A percentile compares a stretch with the other conserved stretches of the same genome.
phyloP scores from a whole-genome alignment of 2,329 filamentous ascomycete genomes.

The Verticillium longisporum region DNA sequence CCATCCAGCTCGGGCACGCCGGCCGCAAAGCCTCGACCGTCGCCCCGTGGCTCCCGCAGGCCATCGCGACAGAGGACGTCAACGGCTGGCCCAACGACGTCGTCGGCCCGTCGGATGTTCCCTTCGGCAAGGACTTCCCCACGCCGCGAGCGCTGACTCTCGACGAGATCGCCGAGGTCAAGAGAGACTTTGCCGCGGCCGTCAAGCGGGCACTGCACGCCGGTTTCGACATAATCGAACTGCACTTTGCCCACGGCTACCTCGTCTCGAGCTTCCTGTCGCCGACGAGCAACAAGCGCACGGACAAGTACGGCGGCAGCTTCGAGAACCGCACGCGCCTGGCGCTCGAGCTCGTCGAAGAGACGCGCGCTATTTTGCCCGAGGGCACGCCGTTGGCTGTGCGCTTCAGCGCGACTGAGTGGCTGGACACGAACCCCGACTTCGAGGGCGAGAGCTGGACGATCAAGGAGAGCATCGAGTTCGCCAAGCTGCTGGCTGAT shows the following conservation, averaged over 20 bases:
- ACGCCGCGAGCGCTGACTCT: conserved; percentile 58
- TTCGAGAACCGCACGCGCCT: conserved; percentile 68
- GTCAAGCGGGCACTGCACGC: conserved; percentile 51
- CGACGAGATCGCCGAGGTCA: conserved; percentile 58
- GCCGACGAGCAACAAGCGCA: conserved; percentile 63
- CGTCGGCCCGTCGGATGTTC: conserved; percentile 34
- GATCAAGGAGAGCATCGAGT: conserved; percentile 51
- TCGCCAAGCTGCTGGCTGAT: conserved; percentile 58
- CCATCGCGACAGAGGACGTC: conserved; percentile 37
- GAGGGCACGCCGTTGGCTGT: conserved; percentile 64
- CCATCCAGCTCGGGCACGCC: conserved; percentile 69
- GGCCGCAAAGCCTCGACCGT: conserved; percentile 55
- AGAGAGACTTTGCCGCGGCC: conserved; percentile 50
- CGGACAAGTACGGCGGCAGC: conserved; percentile 59
- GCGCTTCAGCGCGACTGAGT: conserved; percentile 69
- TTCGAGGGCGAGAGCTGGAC: conserved; percentile 59
- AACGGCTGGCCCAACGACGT: conserved; percentile 48
- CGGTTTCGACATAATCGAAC: conserved; percentile 63
- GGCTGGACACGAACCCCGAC: conserved; percentile 56
- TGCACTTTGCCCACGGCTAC: conserved; percentile 77
- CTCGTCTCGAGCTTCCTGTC: conserved; percentile 64
- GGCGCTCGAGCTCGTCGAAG: conserved; percentile 58
- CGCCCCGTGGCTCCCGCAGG: conserved; percentile 56
- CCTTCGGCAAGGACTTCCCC: conserved; percentile 53
- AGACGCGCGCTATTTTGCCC: conserved; percentile 56